A percentile compares a stretch with the other conserved stretches of the same genome.
These are phyloP conservation scores for Orbilia javanica DNA, from an alignment of 2,329 filamentous ascomycete species.

Conservation along the genomic window DNA sequence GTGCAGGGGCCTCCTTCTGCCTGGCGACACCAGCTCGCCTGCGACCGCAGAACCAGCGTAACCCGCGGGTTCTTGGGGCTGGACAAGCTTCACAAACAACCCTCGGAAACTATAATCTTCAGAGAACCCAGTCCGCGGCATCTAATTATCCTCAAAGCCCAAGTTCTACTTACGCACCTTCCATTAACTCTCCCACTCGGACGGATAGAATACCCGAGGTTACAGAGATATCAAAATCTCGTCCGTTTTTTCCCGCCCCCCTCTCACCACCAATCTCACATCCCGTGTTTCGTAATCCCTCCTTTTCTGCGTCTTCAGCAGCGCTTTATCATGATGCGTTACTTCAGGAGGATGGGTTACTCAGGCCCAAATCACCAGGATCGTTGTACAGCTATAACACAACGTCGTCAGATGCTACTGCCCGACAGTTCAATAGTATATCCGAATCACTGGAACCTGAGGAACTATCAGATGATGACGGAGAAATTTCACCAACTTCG, in stretches of 20 bases:
- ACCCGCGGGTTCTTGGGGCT: constrained; percentile 48
- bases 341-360: constrained; percentile 48
- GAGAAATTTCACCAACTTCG: constrained; percentile 56
- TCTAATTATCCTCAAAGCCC: constrained; percentile 46
- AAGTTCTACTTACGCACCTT: constrained; percentile 36
- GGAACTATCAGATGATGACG: constrained; percentile 54
- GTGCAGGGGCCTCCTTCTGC: constrained; percentile 61
- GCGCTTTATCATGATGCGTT: constrained; percentile 57
- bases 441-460: constrained; percentile 53
- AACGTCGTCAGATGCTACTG: constrained; percentile 45
- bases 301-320: constrained; percentile 56
- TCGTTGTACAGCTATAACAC: constrained; percentile 53
- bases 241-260: constrained; percentile 57
- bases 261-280: constrained; percentile 57
- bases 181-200: constrained; percentile 47
- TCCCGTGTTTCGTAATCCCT: constrained; percentile 58
- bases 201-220: constrained; percentile 57
- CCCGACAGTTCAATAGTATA: constrained; percentile 42
- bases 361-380: constrained; percentile 41
- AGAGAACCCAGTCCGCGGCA: constrained; percentile 43
- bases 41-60: constrained; percentile 61
- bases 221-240: constrained; percentile 53
- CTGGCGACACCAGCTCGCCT: constrained; percentile 61
- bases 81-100: constrained; percentile 49
- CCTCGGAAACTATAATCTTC: constrained; percentile 49